Base-by-base conservation (phyloP, 2,329 filamentous ascomycete species). In the Colletotrichum sp. region DNA sequence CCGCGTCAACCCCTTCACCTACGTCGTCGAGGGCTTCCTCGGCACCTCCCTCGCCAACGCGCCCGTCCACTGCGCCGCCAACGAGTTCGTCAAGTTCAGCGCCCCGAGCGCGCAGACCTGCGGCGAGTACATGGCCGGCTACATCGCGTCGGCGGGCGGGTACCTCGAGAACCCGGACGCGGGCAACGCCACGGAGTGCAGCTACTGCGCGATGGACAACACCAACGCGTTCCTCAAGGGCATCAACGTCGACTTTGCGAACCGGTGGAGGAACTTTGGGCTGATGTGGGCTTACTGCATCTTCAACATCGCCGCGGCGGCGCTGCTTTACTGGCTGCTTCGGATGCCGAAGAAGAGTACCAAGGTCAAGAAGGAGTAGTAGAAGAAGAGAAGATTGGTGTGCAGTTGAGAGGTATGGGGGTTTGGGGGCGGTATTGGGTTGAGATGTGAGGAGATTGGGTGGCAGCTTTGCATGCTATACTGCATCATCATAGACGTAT, bases 261-360 rank as follows among this genome's bases (percentile, higher is more conserved):
- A 90, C 57, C 81, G 89, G 15, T 92, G 90, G 90, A 86, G 90
- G 69, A 88, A 92, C 72, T 90, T 88, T 71, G 90, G 90, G 0
- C 81, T 92, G 15, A 81, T 90, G 59, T 91, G 89, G 84, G 86
- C 85, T 0, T 91, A 90, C 71, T 84, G 90, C 39, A 80, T 84
- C 5, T 88, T 90, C 78, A 91, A 91, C 66, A 79, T 89, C 16
- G 81, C 81, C 12, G 87, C 84, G 2, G 88, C 89, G 0, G 80
- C 90, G 18, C 81, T 84, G 2, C 79, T 90, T 30, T 91, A 91
- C 78, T 90, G 86, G 86, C 64, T 87, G 69, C 82, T 81, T 3
- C 76, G 85, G 16, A 82, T 86, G 15, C 82, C 82, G 0, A 81
- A 78, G 66, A 72, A 72, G 28, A 71, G 44, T 4, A 67, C 30